phyloP scores from a whole-genome alignment of 2,329 filamentous ascomycete genomes.

The Aspergillus costaricaensis region DNA sequence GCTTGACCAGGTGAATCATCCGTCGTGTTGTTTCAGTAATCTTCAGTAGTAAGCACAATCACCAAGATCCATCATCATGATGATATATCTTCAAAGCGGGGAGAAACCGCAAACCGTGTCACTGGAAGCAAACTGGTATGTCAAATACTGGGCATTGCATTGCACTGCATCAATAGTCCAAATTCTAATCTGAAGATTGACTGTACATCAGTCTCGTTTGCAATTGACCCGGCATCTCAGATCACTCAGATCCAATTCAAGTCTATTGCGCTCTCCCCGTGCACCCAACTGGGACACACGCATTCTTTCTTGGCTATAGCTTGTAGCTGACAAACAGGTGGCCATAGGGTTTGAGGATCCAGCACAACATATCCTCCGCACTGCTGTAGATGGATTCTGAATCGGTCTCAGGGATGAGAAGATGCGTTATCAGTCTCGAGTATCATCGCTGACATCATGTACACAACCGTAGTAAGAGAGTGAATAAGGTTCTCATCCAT shows the following conservation, averaged over 20 bases:
- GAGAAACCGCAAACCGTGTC: background rate
- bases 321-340: background rate
- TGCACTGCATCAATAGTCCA: constrained; percentile 14
- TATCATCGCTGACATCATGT: constrained; percentile 18
- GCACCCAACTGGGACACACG: background rate
- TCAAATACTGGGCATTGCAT: constrained; percentile 4
- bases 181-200: constrained; percentile 13
- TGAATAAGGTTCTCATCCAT: background rate
- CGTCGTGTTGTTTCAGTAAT: no score
- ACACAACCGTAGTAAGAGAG: background rate
- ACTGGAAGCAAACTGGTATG: background rate
- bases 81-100: background rate
- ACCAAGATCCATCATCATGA: background rate
- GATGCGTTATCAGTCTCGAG: constrained; percentile 2
- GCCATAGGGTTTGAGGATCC: background rate
- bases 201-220: constrained; percentile 12
- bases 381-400: constrained; percentile 7
- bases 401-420: background rate
- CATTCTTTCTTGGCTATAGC: background rate
- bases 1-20: no score
- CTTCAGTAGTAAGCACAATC: background rate
- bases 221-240: background rate
- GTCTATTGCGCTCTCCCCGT: background rate
- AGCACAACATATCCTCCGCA: background rate
- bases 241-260: background rate